A percentile compares a stretch with the other conserved stretches of the same genome.
Conservation (phyloP, 2,329 filamentous ascomycete species). For the Fusarium chlamydosporum region DNA sequence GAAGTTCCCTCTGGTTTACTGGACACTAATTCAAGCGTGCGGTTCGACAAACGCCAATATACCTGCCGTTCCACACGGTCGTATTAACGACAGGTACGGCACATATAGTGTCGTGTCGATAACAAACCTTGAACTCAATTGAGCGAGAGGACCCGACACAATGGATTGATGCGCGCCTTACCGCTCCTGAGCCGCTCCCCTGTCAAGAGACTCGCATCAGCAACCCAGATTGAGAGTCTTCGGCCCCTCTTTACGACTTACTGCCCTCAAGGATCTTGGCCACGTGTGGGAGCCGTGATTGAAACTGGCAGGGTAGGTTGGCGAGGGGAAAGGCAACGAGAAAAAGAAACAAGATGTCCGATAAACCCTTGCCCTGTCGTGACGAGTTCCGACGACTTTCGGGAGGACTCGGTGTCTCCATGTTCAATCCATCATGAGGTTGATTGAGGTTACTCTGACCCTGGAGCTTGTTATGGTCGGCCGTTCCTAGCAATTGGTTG, state of each 20-base stretch:
- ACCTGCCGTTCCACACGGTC: slow-evolving; percentile 38
- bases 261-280: slow-evolving; percentile 26
- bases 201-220: slow-evolving; percentile 29
- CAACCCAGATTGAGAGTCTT: slow-evolving; percentile 30
- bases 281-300: slow-evolving; percentile 48
- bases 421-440: slow-evolving; percentile 30
- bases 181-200: slow-evolving; percentile 44
- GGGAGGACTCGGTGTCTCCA: slow-evolving; percentile 20
- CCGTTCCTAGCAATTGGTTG: slow-evolving; percentile 34
- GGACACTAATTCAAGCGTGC: slow-evolving; percentile 13
- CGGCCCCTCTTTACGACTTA: slow-evolving; percentile 24
- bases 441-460: slow-evolving; percentile 31
- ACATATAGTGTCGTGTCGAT: not conserved
- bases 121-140: slow-evolving; percentile 17
- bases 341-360: slow-evolving; percentile 10
- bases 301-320: slow-evolving; percentile 20
- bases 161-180: slow-evolving; percentile 52
- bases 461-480: slow-evolving; percentile 31
- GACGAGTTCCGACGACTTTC: slow-evolving; percentile 25
- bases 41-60: slow-evolving; percentile 12
- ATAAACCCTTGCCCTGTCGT: slow-evolving; percentile 21
- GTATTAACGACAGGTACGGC: slow-evolving; percentile 24
- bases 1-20: slow-evolving; percentile 28
- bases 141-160: slow-evolving; percentile 48
- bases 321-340: slow-evolving; percentile 1